Evolutionary conservation across 352 stramenopile species (phyloP), one percentile per base, ranked within the genome.

Genomic region (Globisporangium lucens): DNA sequence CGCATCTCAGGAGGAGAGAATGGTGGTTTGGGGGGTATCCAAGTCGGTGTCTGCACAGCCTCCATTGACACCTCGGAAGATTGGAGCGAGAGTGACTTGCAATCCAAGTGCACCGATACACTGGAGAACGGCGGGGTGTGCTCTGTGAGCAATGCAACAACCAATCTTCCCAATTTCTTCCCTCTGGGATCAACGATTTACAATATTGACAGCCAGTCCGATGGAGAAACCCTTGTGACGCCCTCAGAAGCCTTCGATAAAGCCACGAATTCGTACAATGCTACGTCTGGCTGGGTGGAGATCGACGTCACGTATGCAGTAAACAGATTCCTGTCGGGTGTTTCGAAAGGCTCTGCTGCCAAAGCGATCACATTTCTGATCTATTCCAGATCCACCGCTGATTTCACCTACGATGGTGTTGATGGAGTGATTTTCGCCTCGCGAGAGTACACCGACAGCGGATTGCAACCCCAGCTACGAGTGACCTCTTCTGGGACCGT

Each of bases 281-380:
- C 66, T 15, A 71, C 73, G 0, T 71, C 73, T 22, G 79, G 79
- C 0, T 91, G 84, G 84, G 35, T 93, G 29, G 78, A 89, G 30
- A 80, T 93, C 52, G 84, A 93, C 52, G 77, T 93, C 27, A 93
- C 84, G 10, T 57, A 73, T n/a, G 76, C 81, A 7, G 22, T 87
- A 4, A 93, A 93, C 67, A 63, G 67, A 13, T 80, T 87, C 30
- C 63, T 89, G 30, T 67, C 79, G 2, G 55, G 71, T 36, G 55
- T 68, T 20, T 20, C 52, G 24, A 64, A 30, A 38, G 56, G 61
- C 76, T 64, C 64, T 36, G 43, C 56, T 43, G 4, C 66, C 61
- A 72, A 67, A 70, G 71, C 65, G 17, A 73, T 93, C 22, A 88
- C 82, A 22, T 75, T 93, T 51, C 36, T 89, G 4, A 43, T 93